phyloP scores from a whole-genome alignment of 768 basidiomycete genomes.

The Rickenella mellea region DNA sequence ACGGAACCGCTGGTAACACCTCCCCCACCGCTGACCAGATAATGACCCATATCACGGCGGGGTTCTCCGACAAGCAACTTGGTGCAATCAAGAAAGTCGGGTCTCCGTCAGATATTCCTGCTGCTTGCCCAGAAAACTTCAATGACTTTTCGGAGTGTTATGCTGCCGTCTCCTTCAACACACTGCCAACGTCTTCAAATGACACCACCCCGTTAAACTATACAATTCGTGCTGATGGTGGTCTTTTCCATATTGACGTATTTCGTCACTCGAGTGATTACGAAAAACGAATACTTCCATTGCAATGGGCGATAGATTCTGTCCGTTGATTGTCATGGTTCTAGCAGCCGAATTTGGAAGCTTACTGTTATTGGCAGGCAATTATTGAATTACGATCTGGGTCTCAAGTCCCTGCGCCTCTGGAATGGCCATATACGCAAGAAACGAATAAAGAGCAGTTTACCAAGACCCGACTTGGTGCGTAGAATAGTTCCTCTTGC shows the following conservation, averaged over 20 bases:
- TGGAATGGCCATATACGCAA: conserved; percentile 65
- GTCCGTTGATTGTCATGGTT: conserved; percentile 24
- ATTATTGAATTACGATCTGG: conserved; percentile 65
- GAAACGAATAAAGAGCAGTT: conserved; percentile 58
- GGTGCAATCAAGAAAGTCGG: conserved; percentile 38
- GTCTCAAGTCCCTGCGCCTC: conserved; percentile 40
- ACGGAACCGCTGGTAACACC: conserved; percentile 48
- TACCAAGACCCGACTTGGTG: conserved; percentile 47
- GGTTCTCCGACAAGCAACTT: conserved; percentile 39
- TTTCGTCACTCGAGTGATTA: conserved; percentile 56
- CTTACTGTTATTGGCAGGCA: conserved; percentile 31
- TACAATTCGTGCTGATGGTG: conserved; percentile 60
- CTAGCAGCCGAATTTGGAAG: neutral
- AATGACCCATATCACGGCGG: conserved; percentile 47
- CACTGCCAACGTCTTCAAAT: conserved; percentile 31
- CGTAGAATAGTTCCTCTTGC: too few species aligned
- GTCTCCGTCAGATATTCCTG: conserved; percentile 38
- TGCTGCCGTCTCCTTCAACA: conserved; percentile 54
- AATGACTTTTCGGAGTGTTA: conserved; percentile 61
- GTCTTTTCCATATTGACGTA: conserved; percentile 57
- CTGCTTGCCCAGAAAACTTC: conserved; percentile 65
- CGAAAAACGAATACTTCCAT: conserved; percentile 55
- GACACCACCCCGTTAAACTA: conserved; percentile 42
- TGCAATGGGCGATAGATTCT: conserved; percentile 72
- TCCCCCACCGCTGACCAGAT: conserved; percentile 47